Evolutionary conservation across 176 grass and related monocot genomes (phyloP), one percentile per base, ranked within the genome.

Genomic region (Microstegium vimineum): DNA sequence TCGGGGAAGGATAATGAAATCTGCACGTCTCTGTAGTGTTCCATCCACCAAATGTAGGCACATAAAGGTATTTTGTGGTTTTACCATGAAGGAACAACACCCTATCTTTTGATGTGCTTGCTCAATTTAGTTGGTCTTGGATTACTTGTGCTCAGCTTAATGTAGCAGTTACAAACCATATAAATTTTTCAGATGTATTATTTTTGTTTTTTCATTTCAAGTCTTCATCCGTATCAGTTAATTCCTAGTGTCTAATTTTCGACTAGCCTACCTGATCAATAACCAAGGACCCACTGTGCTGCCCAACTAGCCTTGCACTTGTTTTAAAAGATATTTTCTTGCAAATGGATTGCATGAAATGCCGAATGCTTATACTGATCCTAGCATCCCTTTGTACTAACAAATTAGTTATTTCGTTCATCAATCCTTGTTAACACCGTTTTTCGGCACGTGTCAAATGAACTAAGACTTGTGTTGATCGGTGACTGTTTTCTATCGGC

Each of bases 21-120:
- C 60, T 73, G 5, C 52, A 42, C 5, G 31, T 23, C 41, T 73
- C 23, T 22, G 26, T 20, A 42, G 13, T 6, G 6, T 72, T 51
- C 17, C 66, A 72, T 63, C 32, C 65, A 85, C 4, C 32, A 64
- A 79, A 73, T 88, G 66, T 67, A 30, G 31, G 31, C 46, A 46
- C 51, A 30, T 32, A 6, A 84, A 2, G 2, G 23, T 57, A 59
- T 66, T 28, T 34, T 34, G 73, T 78, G 45, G 61, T 71, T 54
- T 62, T 57, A 22, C 5, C 8, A 20, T 17, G 12, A 31, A 76
- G 37, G 62, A 71, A 10, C 27, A 77, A 13, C 59, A 17, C 17
- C 23, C 47, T 54, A 61, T n/a, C 32, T 13, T 63, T 49, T 71
- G 3, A 18, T 32, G 32, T 64, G 42, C 25, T 40, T 68, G 41